Conservation (phyloP, 495 filamentous ascomycete species). For the Trichoderma gamsii region DNA sequence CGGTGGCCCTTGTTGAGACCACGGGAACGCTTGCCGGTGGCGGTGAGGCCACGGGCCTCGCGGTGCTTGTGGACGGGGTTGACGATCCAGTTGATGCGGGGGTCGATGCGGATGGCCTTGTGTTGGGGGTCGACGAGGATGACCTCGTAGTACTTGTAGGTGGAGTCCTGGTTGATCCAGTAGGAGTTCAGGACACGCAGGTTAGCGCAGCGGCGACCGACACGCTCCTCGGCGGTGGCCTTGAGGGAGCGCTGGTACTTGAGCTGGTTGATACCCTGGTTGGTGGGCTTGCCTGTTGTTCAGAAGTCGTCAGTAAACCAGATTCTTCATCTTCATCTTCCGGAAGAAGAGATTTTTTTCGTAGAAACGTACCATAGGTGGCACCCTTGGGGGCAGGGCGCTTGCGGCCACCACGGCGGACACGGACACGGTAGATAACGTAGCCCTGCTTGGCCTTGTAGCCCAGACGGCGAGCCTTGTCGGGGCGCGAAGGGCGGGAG, state of each 20-base stretch:
- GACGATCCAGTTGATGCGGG: slow-evolving; percentile 99
- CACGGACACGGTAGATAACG: slow-evolving; percentile 98
- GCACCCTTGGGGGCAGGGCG: slow-evolving; percentile 92
- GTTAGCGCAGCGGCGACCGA: slow-evolving; percentile 97
- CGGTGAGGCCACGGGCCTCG: slow-evolving; percentile 90
- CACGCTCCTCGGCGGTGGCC: slow-evolving; percentile 98
- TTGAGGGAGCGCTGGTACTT: slow-evolving; percentile 99
- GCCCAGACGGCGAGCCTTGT: slow-evolving; percentile 98
- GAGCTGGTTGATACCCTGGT: slow-evolving; percentile 99
- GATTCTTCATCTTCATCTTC: neutral
- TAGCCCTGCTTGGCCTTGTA: slow-evolving; percentile 99
- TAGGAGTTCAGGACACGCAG: slow-evolving; percentile 98
- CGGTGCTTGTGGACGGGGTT: slow-evolving; percentile 99
- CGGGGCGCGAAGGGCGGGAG: slow-evolving; percentile 93
- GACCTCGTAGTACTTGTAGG: slow-evolving; percentile 99
- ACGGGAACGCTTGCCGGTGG: slow-evolving; percentile 98
- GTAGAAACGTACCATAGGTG: slow-evolving; percentile 77
- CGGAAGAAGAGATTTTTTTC: neutral
- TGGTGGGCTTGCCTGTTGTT: slow-evolving; percentile 88
- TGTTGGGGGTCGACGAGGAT: slow-evolving; percentile 99
- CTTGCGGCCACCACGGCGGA: slow-evolving; percentile 97
- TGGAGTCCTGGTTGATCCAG: slow-evolving; percentile 99
- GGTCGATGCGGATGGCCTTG: slow-evolving; percentile 98
- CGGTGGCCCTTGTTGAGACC: slow-evolving; percentile 97
- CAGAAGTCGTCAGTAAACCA: slow-evolving; percentile 16